Base-by-base conservation (phyloP, 2,329 filamentous ascomycete species). In the Didymella keratinophila region DNA sequence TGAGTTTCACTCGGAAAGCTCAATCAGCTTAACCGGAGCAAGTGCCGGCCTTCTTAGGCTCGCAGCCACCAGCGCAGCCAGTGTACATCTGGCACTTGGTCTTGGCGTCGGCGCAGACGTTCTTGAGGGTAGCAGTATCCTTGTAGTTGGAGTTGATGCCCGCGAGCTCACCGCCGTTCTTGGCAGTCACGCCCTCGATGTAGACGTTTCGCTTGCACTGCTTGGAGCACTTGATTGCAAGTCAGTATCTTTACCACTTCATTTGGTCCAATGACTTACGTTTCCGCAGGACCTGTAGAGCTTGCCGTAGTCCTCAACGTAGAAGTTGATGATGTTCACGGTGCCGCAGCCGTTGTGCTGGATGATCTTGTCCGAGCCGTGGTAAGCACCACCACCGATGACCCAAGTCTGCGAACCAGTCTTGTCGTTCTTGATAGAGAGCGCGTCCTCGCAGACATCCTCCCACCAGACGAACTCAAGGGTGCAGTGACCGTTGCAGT, bases 311-410 rank as follows among this genome's bases (percentile, higher is more conserved):
- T 36, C 32, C 7, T 18, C 32, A 36, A 36, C 32, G 9, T 36
- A 73, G 62, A 71, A 74, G 60, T 70, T 70, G 62, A 67, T 63
- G 61, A 77, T 74, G 55, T 70, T 72, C 52, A 79, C 70, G 23
- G 74, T 74, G 30, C 77, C 77, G 55, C 70, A 68, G 43, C 76
- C 77, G 48, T 79, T 79, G 63, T 78, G 76, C 60, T 79, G 76
- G 34, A 78, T 66, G 21, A 79, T 71, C 62, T 78, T 78, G 66
- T 78, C 76, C 0, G 67, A 62, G 14, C 74, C 76, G 41, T 68
- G 66, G 46, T 71, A 69, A 8, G 76, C 76, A 59, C 77, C 77
- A n/a, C 77, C 76, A 43, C 77, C 76, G 70, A 71, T 80, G 76
- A 61, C 78, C 65, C 66, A 71, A 69, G 62, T 74, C 46, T 71